These are phyloP conservation scores for Aspergillus thermomutatus DNA, from an alignment of 2,329 filamentous ascomycete genomes.

Conservation along the genomic window DNA sequence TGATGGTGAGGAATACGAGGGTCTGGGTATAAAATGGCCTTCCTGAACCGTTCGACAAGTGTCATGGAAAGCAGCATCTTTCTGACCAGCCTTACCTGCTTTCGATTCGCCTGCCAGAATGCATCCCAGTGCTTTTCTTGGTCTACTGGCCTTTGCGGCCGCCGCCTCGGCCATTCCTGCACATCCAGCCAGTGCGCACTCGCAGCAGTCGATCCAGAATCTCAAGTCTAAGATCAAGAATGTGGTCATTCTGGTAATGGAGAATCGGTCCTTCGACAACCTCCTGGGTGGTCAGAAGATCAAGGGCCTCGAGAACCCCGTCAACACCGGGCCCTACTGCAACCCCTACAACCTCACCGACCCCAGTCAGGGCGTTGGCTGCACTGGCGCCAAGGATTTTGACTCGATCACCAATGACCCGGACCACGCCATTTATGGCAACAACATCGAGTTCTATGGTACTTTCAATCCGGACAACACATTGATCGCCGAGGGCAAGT, in stretches of 20 bases:
- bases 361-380: constrained; percentile 25
- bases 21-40: neutral
- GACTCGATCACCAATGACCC: constrained; percentile 44
- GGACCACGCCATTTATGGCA: constrained; percentile 41
- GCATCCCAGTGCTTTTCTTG: constrained; percentile 22
- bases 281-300: constrained; percentile 41
- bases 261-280: constrained; percentile 47
- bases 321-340: constrained; percentile 43
- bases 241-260: constrained; percentile 38
- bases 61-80: neutral
- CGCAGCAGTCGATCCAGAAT: constrained; percentile 18
- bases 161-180: constrained; percentile 10
- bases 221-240: constrained; percentile 37
- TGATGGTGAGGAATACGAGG: neutral
- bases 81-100: neutral
- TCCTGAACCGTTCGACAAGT: neutral
- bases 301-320: constrained; percentile 40
- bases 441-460: constrained; percentile 46
- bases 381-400: constrained; percentile 35
- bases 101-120: constrained; percentile 6
- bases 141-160: constrained; percentile 23
- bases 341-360: constrained; percentile 40
- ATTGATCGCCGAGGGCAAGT: constrained; percentile 30
- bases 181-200: constrained; percentile 10
- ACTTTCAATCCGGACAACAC: constrained; percentile 39